Evolutionary conservation across 2,329 filamentous ascomycete species (phyloP), one percentile per base, ranked within the genome.

Genomic region (Penicillium sp.): DNA sequence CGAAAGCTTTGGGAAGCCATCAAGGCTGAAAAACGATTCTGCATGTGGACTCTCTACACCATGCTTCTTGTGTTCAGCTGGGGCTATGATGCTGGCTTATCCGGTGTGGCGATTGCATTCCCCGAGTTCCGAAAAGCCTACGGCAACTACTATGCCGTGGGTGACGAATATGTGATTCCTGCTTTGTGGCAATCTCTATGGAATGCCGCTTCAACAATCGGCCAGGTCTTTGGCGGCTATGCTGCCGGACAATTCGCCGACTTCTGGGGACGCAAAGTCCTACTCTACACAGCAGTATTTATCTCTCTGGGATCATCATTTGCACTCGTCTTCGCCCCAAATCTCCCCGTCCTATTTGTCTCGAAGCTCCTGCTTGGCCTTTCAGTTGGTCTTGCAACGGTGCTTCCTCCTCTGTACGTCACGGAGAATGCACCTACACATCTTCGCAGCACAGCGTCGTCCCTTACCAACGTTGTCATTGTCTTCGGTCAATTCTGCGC

Each of bases 51-150:
- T 5, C 16, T 51, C 11, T 55, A 51, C 21, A 55, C 52, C 11
- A 55, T 55, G 48, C 52, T 55, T 43, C 52, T 55, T 36, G 48
- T 51, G 2, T 55, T 55, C 24, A 51, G 52, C 16, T 55, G 48
- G 42, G 52, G 52, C n/a, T 55, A 55, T 19, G 52, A 55, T 24
- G 28, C 52, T 14, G 43, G 43, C 5, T 37, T 55, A 14, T 55
- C 52, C 3, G 52, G 52, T 1, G 23, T 47, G 6, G 52, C 52
- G 26, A 55, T 55, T 33, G 52, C 52, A 3, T 55, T 55, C 14
- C 52, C 52, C 8, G 52, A 51, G 11, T 55, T 55, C 19, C 52
- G 52, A 14, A 51, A 55, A 26, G 34, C 29, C 21, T 55, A 55
- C 28, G 52, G 52, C 3, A 43, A 55, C 9, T 55, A 55, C 37